Evolutionary conservation across 805 yeast genomes (phyloP), one percentile per base, ranked within the genome.

Genomic region (Lipomyces yamadae): DNA sequence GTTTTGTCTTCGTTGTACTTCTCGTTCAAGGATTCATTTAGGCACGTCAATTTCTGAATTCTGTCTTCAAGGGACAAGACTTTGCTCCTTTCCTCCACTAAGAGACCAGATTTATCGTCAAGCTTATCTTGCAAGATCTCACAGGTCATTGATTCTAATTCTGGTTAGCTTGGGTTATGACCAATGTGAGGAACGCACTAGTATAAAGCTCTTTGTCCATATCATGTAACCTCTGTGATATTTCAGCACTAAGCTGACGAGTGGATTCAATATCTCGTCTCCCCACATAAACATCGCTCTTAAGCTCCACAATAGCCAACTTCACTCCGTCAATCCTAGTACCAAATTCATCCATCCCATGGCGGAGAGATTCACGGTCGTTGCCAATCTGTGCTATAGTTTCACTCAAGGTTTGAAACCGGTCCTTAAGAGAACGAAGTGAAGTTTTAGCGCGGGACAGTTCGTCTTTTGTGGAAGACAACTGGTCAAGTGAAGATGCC

Each of bases 31-130:
- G 56, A 30, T 35, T 37, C 53, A 56, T 56, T 64, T 15, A 39
- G 2, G 4, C 55, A 15, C 6, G 42, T 45, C 15, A 58, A 52
- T 4, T 61, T 56, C 30, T 58, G 59, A 7, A 67, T 42, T 42
- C 52, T 42, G n/a, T 67, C 70, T 37, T 67, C 70, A 10, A 61
- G 58, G 6, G 63, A 48, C 18, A 56, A 24, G 30, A 67, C 68
- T 33, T 64, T 67, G 58, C 62, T 62, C 13, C 70, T 67, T 56
- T 67, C 70, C 34, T 67, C 70, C 2, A 57, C 52, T n/a, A 67
- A 54, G 10, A 64, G 50, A 5, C 68, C 70, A 2, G 70, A 61
- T 30, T 61, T 67, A 33, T 67, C 70, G 50, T 64, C 64, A 37
- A 67, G 61, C 58, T 64, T 61, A 3, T 62, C 33, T 30, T 67